Evolutionary conservation across 2,329 filamentous ascomycete species (phyloP), one percentile per base, ranked within the genome.

Genomic region (Neofusicoccum umdonicola): DNA sequence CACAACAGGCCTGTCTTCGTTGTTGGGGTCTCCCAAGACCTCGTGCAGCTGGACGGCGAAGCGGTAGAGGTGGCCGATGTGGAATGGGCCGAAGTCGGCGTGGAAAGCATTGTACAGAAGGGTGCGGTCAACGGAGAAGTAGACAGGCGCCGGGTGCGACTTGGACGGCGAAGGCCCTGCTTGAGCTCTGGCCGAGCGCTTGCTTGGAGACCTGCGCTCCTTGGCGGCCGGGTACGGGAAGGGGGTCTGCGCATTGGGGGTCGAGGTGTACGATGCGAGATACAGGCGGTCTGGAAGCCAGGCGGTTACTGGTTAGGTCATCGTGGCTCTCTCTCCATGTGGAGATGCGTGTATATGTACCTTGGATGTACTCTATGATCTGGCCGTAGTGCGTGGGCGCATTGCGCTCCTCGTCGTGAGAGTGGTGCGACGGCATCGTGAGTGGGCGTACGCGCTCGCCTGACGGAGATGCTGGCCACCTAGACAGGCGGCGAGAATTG

Each of bases 41-140:
- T 98, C 94, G 75, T 99, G 95, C 75, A 99, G 92, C 72, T 94
- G 90, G 62, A 98, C 91, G 4, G 95, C 94, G 77, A 98, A 99
- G 68, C 95, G 88, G 83, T 98, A 99, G 45, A 99, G 83, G 77
- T 99, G 95, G 31, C 95, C 95, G 70, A 99, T 96, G 82, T 99
- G 95, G 66, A 99, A 84, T 73, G 95, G 95, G 72, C 95, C 95
- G 78, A 99, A 99, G 80, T 99, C 95, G 73, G 96, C 93, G 80
- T 98, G 93, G 80, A 99, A 99, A 37, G 94, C 93, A 78, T 99
- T 99, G 84, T 99, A 99, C 52, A 97, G 85, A 50, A 99, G 88
- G 45, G 84, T 90, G 75, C 96, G 92, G 76, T 99, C 95, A 70
- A 98, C 89, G 58, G 92, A 94, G 79, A 99, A 99, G 81, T 98